Conservation (phyloP, 2,329 filamentous ascomycete genomes). For the Scytalidium lignicola region DNA sequence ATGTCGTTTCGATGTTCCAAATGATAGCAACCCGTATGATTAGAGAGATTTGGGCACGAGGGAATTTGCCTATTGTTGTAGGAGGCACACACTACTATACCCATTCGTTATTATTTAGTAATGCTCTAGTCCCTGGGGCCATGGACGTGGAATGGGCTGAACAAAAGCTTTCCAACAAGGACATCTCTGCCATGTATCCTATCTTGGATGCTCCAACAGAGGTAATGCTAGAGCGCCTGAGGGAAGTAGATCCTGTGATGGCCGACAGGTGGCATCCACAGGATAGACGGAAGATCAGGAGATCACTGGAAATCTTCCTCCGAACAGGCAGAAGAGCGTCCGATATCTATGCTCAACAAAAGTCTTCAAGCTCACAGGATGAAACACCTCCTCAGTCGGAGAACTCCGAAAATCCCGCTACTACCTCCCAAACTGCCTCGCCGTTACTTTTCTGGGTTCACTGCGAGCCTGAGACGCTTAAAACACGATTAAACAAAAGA, state of each 20-base stretch:
- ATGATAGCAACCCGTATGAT: slow-evolving; percentile 64
- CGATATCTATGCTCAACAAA: slow-evolving; percentile 80
- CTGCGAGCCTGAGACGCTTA: slow-evolving; percentile 62
- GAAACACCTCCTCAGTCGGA: slow-evolving; percentile 5
- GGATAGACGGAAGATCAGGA: slow-evolving; percentile 81
- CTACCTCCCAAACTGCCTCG: slow-evolving; percentile 18
- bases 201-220: slow-evolving; percentile 70
- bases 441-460: slow-evolving; percentile 78
- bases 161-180: slow-evolving; percentile 24
- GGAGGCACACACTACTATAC: slow-evolving; percentile 96
- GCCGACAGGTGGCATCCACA: slow-evolving; percentile 91
- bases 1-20: slow-evolving; percentile 77
- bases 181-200: slow-evolving; percentile 49
- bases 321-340: slow-evolving; percentile 77
- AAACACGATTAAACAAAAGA: slow-evolving; percentile 65
- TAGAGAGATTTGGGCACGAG: slow-evolving; percentile 69
- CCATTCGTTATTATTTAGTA: slow-evolving; percentile 79
- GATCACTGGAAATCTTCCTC: slow-evolving; percentile 86
- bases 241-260: slow-evolving; percentile 82
- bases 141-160: slow-evolving; percentile 22
- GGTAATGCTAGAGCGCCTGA: slow-evolving; percentile 65
- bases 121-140: slow-evolving; percentile 50
- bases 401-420: not conserved
- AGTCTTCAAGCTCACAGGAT: slow-evolving; percentile 19
- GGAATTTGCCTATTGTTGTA: slow-evolving; percentile 82